These are phyloP conservation scores for Boletus rex-veris DNA, from an alignment of 768 basidiomycete species.

Conservation along the genomic window DNA sequence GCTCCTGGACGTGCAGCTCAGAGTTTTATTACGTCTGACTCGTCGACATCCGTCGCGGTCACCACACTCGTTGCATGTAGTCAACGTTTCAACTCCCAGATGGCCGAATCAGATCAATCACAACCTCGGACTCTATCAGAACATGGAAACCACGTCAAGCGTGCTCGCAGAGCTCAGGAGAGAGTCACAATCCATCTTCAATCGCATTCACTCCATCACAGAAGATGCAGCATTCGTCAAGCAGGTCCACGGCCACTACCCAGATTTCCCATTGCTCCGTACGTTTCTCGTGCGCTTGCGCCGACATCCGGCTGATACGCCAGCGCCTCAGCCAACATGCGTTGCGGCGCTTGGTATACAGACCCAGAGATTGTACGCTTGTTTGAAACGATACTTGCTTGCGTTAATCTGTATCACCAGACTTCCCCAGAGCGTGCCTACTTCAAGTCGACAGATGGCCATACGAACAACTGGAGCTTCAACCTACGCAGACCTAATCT, in stretches of 20 bases:
- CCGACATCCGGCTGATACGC: not conserved
- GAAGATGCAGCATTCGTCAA: constrained; percentile 73
- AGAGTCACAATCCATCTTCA: constrained; percentile 76
- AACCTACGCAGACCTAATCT: constrained; percentile 82
- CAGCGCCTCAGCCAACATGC: constrained; percentile 66
- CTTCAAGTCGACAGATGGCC: constrained; percentile 93
- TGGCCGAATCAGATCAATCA: too few species aligned
- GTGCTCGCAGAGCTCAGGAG: constrained; percentile 54
- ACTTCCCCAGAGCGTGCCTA: constrained; percentile 46
- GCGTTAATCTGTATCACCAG: not conserved
- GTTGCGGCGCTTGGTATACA: constrained; percentile 94
- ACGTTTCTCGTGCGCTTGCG: constrained; percentile 17
- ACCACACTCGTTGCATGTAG: too few species aligned
- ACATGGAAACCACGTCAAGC: constrained; percentile 7
- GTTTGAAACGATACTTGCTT: not conserved
- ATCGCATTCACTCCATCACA: constrained; percentile 82
- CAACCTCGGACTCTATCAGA: too few species aligned
- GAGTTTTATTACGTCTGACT: too few species aligned
- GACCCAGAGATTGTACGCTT: constrained; percentile 57
- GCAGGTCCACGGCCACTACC: constrained; percentile 46
- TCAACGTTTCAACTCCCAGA: too few species aligned
- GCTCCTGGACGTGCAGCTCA: too few species aligned
- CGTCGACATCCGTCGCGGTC: too few species aligned
- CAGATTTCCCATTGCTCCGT: constrained; percentile 56
- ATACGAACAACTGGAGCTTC: constrained; percentile 81